A percentile compares a stretch with the other conserved stretches of the same genome.
These are phyloP conservation scores for Lachancea thermotolerans DNA, from an alignment of 805 yeast species.

Conservation along the genomic window DNA sequence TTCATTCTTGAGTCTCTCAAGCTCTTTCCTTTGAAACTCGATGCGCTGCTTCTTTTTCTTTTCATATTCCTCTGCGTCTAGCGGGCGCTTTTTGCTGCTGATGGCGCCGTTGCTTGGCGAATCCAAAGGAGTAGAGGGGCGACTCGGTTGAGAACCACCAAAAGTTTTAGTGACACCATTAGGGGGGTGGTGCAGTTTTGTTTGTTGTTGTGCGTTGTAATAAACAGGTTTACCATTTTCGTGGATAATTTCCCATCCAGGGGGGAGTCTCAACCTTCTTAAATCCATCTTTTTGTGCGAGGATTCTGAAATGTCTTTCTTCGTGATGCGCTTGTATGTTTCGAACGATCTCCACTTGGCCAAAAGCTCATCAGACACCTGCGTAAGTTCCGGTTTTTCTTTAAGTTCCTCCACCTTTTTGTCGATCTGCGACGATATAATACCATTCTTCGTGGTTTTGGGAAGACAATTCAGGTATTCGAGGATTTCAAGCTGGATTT, in stretches of 20 bases:
- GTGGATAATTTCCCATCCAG: slow-evolving; percentile 32
- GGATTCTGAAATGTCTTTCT: slow-evolving; percentile 33
- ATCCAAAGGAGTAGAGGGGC: slow-evolving; percentile 4
- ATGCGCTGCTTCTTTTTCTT: slow-evolving; percentile 26
- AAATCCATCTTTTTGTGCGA: slow-evolving; percentile 25
- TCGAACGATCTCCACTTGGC: slow-evolving; percentile 66
- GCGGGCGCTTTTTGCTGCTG: slow-evolving; percentile 12
- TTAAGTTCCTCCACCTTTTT: slow-evolving; percentile 44
- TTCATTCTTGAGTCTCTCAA: slow-evolving; percentile 20
- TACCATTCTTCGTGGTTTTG: slow-evolving; percentile 66
- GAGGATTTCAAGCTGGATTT: slow-evolving; percentile 43
- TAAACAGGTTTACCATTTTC: slow-evolving; percentile 32
- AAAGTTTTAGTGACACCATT: slow-evolving; percentile 13
- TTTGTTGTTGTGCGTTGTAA: slow-evolving; percentile 27
- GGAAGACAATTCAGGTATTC: slow-evolving; percentile 61
- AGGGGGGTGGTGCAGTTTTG: slow-evolving; percentile 29
- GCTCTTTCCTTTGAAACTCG: slow-evolving; percentile 20
- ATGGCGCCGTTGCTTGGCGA: not conserved
- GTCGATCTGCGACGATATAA: slow-evolving; percentile 68
- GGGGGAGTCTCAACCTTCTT: slow-evolving; percentile 29
- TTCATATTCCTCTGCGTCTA: slow-evolving; percentile 27
- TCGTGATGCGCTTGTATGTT: slow-evolving; percentile 82
- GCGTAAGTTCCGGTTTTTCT: slow-evolving; percentile 18
- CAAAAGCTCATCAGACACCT: slow-evolving; percentile 38
- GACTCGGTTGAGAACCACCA: slow-evolving; percentile 2